Evolutionary conservation across 257 asterid species (phyloP).

Genomic region (Ehretia macrophylla): DNA sequence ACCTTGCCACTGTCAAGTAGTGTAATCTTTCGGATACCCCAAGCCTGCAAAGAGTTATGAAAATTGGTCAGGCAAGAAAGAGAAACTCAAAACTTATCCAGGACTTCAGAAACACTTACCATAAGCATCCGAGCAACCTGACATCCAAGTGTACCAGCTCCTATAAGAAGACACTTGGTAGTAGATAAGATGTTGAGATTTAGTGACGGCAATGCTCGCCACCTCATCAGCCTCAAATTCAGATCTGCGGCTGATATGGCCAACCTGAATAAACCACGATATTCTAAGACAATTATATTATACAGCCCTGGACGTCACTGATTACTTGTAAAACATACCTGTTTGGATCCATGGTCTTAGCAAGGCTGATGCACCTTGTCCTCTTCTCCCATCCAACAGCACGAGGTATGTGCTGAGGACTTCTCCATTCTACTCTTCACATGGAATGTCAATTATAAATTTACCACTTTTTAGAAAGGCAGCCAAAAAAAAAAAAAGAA

Average conservation of each 20-base stretch:
- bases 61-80: conserved; percentile 2
- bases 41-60: conserved; percentile 52
- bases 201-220: conserved; percentile 92
- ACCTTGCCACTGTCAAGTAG: conserved; percentile 88
- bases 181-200: conserved; percentile 61
- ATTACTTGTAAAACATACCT: conserved; percentile 41
- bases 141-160: conserved; percentile 99
- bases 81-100: background rate
- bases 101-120: conserved; percentile 37
- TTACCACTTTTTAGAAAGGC: background rate
- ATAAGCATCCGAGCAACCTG: conserved; percentile 96
- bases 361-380: conserved; percentile 73
- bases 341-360: conserved; percentile 85
- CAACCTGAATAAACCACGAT: conserved; percentile 45
- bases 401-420: conserved; percentile 47
- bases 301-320: conserved; percentile 9
- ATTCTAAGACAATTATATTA: conserved; percentile 8
- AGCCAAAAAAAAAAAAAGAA: conserved; percentile 12
- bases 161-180: conserved; percentile 77
- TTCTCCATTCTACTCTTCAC: conserved; percentile 38
- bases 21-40: conserved; percentile 93
- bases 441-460: too few relatives aligned
- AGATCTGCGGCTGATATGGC: conserved; percentile 91
- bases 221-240: conserved; percentile 93
- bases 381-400: conserved; percentile 84